phyloP scores from a whole-genome alignment of 2,329 filamentous ascomycete species.

The Diaporthe sp. region DNA sequence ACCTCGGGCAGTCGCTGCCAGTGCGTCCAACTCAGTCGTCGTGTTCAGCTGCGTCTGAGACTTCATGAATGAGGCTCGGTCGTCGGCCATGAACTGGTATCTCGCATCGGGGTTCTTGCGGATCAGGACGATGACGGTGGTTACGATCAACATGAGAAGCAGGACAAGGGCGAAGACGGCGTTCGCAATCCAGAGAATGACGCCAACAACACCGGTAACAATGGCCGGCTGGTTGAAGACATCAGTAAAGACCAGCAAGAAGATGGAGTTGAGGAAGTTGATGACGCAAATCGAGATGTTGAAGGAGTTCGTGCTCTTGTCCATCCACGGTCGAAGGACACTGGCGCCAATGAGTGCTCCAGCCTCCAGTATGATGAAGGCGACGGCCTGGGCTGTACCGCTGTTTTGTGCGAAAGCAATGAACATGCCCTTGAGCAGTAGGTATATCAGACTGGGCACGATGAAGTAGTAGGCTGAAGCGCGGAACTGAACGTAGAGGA shows the following conservation, averaged over 20 bases:
- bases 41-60: constrained; percentile 82
- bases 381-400: constrained; percentile 81
- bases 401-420: constrained; percentile 81
- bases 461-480: constrained; percentile 97
- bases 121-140: constrained; percentile 74
- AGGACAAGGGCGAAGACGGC: constrained; percentile 85
- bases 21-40: constrained; percentile 88
- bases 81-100: constrained; percentile 96
- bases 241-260: constrained; percentile 87
- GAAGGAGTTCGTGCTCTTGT: constrained; percentile 97
- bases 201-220: constrained; percentile 88
- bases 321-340: constrained; percentile 94
- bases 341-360: constrained; percentile 80
- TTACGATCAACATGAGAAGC: constrained; percentile 82
- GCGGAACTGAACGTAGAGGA: constrained; percentile 96
- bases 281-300: constrained; percentile 92
- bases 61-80: constrained; percentile 97
- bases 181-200: constrained; percentile 90
- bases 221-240: constrained; percentile 86
- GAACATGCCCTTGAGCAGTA: constrained; percentile 89
- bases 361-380: constrained; percentile 85
- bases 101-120: constrained; percentile 95
- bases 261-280: constrained; percentile 92
- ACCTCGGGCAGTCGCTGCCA: constrained; percentile 88
- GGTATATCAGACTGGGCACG: constrained; percentile 80